Evolutionary conservation across 2,329 filamentous ascomycete genomes (phyloP), one percentile per base, ranked within the genome.

Genomic region (Sporothrix phasma): DNA sequence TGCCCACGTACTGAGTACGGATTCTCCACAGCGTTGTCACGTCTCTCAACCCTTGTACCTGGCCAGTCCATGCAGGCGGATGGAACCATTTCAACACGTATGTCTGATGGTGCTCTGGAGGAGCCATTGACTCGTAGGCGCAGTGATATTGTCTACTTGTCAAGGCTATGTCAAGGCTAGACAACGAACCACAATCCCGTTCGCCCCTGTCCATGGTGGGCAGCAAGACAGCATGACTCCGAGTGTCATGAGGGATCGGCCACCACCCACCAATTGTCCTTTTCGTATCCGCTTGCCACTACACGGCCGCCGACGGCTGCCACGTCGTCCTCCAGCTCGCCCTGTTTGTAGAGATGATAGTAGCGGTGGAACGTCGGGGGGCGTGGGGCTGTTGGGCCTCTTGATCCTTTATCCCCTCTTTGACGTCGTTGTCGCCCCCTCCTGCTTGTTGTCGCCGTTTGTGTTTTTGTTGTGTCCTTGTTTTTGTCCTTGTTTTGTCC

Each of bases 211-310:
- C 54, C 19, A 11, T 22, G 8, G 7, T 56, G 34, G 10, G 47
- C 26, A 39, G 10, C 46, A 37, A 22, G 8, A 19, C 26, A 29
- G 34, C 3, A 37, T 13, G 15, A 37, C 19, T 22, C 19, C 31
- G 54, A 65, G 47, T 49, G 8, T 43, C 26, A 60, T 24, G 39
- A 41, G 17, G 43, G 46, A 70, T 75, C 72, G 67, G 75, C 74
- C 64, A 96, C 87, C 62, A 87, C 91, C 93, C 93, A 99, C 94
- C 94, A 97, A 77, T 99, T 99, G 73, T 97, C 94, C 78, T 87
- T 92, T 73, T 99, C 94, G 76, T 97, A 99, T 39, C 94, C 94
- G 66, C 85, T 85, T 68, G 90, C 87, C 26, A 94, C 71, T 15
- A 97, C 85, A 58, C 76, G 77, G 7, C 92, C 94, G 19, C 92